These are phyloP conservation scores for Noccaea caerulescens DNA, from an alignment of 345 rosid genomes.

Conservation along the genomic window DNA sequence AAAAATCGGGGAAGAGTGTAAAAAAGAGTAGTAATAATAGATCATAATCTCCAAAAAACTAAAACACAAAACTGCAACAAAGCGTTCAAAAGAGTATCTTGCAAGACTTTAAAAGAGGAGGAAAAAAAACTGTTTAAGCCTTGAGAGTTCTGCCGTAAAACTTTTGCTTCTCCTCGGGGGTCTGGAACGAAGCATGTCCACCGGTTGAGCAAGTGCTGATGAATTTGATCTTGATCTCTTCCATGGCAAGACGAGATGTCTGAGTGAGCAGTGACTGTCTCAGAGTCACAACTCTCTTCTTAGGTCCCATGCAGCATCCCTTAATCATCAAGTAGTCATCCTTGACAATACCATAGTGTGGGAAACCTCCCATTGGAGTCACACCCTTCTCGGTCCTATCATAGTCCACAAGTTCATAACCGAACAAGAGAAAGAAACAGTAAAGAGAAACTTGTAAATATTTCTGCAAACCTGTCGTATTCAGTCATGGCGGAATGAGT, in stretches of 20 bases:
- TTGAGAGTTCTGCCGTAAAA: slow-evolving; percentile 56
- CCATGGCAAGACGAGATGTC: slow-evolving; percentile 75
- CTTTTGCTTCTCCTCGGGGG: slow-evolving; percentile 67
- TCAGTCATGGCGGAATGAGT: slow-evolving; percentile 71
- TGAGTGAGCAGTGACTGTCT: slow-evolving; percentile 69
- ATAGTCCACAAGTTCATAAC: not conserved
- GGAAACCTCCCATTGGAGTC: slow-evolving; percentile 85
- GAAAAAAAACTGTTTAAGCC: slow-evolving; percentile 46
- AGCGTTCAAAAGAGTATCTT: not conserved
- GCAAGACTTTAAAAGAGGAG: not conserved
- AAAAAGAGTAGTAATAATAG: too few species aligned
- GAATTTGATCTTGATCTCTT: slow-evolving; percentile 77
- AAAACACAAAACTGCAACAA: too few species aligned
- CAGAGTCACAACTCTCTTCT: slow-evolving; percentile 88
- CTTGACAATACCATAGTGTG: slow-evolving; percentile 81
- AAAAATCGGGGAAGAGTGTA: too few species aligned
- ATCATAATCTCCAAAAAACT: too few species aligned
- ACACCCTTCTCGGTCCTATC: slow-evolving; percentile 82
- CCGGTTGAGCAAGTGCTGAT: slow-evolving; percentile 64
- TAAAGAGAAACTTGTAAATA: too few species aligned
- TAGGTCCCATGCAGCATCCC: slow-evolving; percentile 87
- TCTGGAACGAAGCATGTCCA: slow-evolving; percentile 85
- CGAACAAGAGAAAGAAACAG: not conserved
- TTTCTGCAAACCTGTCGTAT: slow-evolving; percentile 61
- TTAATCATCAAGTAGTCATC: slow-evolving; percentile 76